Conservation (phyloP, 305 asterid species). For the Fraxinus sp. region DNA sequence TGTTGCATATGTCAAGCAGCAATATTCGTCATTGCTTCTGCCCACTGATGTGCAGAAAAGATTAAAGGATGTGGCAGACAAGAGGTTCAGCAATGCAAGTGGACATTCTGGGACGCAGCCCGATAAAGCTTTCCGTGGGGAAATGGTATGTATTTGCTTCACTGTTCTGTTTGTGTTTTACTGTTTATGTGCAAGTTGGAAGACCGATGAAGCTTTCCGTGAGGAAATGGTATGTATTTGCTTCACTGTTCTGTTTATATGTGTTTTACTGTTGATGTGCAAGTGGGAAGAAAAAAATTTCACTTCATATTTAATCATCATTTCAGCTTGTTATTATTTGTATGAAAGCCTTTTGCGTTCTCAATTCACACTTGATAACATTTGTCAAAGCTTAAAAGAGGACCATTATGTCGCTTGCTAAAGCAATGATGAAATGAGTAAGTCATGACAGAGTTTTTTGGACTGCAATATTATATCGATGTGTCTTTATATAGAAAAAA, state of each 20-base stretch:
- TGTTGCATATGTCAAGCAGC: slow-evolving; percentile 75
- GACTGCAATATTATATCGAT: neutral
- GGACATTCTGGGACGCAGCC: slow-evolving; percentile 37
- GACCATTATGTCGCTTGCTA: neutral
- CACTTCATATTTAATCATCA: neutral
- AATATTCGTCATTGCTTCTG: slow-evolving; percentile 59
- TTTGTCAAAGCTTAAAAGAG: slow-evolving; percentile 14
- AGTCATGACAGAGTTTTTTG: neutral
- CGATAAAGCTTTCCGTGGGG: slow-evolving; percentile 36
- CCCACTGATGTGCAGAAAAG: slow-evolving; percentile 60
- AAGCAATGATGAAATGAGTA: neutral
- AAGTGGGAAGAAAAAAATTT: neutral
- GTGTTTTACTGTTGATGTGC: neutral
- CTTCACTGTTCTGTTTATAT: slow-evolving; percentile 17
- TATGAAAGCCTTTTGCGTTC: slow-evolving; percentile 5
- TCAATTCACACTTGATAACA: neutral
- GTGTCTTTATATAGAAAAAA: neutral
- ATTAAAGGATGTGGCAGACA: slow-evolving; percentile 76
- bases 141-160: slow-evolving; percentile 44
- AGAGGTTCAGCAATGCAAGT: slow-evolving; percentile 54
- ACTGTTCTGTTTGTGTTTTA: slow-evolving; percentile 5
- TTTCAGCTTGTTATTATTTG: slow-evolving; percentile 9
- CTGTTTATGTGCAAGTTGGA: slow-evolving; percentile 28
- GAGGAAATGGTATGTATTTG: slow-evolving; percentile 47
- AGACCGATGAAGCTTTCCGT: slow-evolving; percentile 33